Evolutionary conservation across 257 asterid species (phyloP).

Genomic region (Ocimum tenuiflorum): DNA sequence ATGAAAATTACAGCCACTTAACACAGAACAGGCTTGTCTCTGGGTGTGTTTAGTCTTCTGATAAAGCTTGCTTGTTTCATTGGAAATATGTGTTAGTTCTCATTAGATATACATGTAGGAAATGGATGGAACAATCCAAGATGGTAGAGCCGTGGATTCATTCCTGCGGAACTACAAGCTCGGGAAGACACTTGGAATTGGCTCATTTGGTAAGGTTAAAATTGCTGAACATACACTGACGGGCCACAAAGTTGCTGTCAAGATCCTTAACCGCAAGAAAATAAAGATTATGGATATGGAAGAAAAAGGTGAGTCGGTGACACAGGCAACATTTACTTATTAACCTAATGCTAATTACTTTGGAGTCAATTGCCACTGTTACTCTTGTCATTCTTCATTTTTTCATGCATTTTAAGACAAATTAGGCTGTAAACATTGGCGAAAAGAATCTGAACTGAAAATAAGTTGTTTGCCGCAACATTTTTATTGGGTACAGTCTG

Average conservation of each 20-base stretch:
- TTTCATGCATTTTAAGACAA: background rate
- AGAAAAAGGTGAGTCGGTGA: constrained; percentile 54
- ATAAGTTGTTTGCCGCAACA: background rate
- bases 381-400: background rate
- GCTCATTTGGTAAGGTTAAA: constrained; percentile 85
- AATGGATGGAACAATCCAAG: constrained; percentile 71
- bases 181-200: constrained; percentile 88
- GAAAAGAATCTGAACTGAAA: background rate
- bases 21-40: background rate
- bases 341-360: background rate
- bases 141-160: constrained; percentile 52
- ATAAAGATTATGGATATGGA: constrained; percentile 93
- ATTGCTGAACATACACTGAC: constrained; percentile 80
- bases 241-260: constrained; percentile 82
- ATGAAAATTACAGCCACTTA: background rate
- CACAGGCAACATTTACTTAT: constrained; percentile 2
- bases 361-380: background rate
- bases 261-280: constrained; percentile 86
- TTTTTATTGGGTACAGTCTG: background rate
- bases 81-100: background rate
- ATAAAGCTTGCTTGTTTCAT: background rate
- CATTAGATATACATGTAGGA: constrained; percentile 25
- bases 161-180: constrained; percentile 77
- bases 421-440: background rate
- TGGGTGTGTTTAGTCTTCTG: background rate